Evolutionary conservation across 371 early-diverging fungal species (phyloP).

Genomic region (Rhizopus sp.): DNA sequence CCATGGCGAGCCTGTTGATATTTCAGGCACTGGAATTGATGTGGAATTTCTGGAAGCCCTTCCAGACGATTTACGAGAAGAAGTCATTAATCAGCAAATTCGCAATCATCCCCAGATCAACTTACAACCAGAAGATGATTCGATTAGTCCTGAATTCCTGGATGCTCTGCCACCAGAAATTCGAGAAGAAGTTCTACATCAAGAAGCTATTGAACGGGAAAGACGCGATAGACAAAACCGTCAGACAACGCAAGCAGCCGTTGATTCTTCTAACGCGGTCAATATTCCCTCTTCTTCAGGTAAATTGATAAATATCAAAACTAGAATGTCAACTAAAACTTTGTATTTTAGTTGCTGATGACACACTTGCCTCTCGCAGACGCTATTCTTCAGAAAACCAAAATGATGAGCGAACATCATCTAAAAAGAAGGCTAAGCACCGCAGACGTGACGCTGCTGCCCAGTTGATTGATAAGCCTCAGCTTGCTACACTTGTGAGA

Average conservation of each 20-base stretch:
- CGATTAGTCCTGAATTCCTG: slow-evolving; percentile 76
- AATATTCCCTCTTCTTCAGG: slow-evolving; percentile 1
- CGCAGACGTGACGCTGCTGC: slow-evolving; percentile 62
- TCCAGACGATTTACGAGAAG: slow-evolving; percentile 93
- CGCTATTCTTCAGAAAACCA: slow-evolving; percentile 16
- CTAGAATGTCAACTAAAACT: not conserved
- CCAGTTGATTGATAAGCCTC: slow-evolving; percentile 83
- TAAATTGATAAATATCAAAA: not conserved
- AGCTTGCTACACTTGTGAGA: slow-evolving; percentile 81
- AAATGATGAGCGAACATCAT: slow-evolving; percentile 13
- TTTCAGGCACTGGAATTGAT: slow-evolving; percentile 94
- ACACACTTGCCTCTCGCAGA: slow-evolving; percentile 7
- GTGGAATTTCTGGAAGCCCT: slow-evolving; percentile 92
- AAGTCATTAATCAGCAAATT: slow-evolving; percentile 79
- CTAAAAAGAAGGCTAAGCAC: slow-evolving; percentile 44
- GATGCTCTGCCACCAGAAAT: slow-evolving; percentile 82
- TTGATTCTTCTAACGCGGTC: slow-evolving; percentile 23
- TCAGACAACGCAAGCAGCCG: slow-evolving; percentile 25
- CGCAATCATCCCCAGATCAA: slow-evolving; percentile 31
- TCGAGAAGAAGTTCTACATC: slow-evolving; percentile 74
- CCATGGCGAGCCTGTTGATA: slow-evolving; percentile 73
- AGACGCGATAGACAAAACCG: slow-evolving; percentile 47
- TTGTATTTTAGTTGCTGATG: slow-evolving; percentile 3
- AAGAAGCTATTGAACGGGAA: slow-evolving; percentile 64
- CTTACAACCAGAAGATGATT: slow-evolving; percentile 37